Evolutionary conservation across 2,329 filamentous ascomycete species (phyloP).

Genomic region (Stemphylium lycopersici): DNA sequence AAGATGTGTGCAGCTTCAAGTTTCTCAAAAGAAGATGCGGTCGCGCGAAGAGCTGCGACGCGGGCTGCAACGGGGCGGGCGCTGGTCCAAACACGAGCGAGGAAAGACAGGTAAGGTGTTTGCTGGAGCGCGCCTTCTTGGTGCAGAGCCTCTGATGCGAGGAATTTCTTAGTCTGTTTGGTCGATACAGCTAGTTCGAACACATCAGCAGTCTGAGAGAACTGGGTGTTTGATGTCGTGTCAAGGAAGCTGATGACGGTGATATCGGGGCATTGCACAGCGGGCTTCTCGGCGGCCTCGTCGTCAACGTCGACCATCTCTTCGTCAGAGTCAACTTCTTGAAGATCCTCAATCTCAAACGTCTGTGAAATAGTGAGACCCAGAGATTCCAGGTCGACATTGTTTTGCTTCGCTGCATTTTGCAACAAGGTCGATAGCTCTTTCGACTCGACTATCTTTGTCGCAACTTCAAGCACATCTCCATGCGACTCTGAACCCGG

Average conservation of each 20-base stretch:
- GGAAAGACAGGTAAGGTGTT: conserved; percentile 75
- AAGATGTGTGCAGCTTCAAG: conserved; percentile 64
- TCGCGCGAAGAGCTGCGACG: conserved; percentile 70
- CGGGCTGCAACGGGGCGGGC: conserved; percentile 72
- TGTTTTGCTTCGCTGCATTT: conserved; percentile 68
- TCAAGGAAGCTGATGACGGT: conserved; percentile 38
- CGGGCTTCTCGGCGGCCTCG: conserved; percentile 28
- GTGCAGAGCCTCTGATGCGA: conserved; percentile 62
- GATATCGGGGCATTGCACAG: conserved; percentile 32
- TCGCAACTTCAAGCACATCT: conserved; percentile 41
- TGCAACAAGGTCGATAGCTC: conserved; percentile 64
- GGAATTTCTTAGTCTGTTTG: conserved; percentile 51
- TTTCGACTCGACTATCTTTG: conserved; percentile 38
- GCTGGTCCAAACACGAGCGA: conserved; percentile 75
- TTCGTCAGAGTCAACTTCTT: conserved; percentile 51
- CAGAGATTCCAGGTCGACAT: conserved; percentile 71
- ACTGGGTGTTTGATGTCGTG: conserved; percentile 17
- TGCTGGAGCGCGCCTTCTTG: conserved; percentile 62
- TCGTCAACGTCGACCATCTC: conserved; percentile 58
- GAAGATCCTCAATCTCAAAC: conserved; percentile 19
- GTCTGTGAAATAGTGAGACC: conserved; percentile 48
- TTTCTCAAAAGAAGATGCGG: conserved; percentile 29
- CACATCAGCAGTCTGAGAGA: conserved; percentile 38
- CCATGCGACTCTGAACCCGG: conserved; percentile 38
- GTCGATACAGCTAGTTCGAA: conserved; percentile 39